Conservation (phyloP, 1,139 yeast genomes). For the Protomyces lactucae-debilis region DNA sequence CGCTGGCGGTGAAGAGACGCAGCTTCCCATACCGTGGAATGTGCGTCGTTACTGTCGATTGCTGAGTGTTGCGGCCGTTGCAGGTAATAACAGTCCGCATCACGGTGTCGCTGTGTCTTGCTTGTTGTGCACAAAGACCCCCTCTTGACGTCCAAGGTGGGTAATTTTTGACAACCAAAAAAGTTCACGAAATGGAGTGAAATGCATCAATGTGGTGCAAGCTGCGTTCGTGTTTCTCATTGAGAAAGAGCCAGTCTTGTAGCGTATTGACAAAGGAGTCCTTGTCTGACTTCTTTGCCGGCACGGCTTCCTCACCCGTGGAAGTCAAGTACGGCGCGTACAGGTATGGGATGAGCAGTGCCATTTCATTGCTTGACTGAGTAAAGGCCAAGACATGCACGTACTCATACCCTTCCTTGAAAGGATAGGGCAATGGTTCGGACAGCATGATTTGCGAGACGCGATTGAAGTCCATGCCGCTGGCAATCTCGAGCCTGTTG, state of each 20-base stretch:
- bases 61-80: too few relatives aligned
- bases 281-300: constrained; percentile 19
- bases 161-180: background rate
- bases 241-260: constrained; percentile 23
- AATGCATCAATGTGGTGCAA: constrained; percentile 16
- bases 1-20: background rate
- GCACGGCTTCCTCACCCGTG: constrained; percentile 6
- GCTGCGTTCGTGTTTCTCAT: constrained; percentile 13
- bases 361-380: constrained; percentile 16
- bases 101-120: too few relatives aligned
- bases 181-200: constrained; percentile 16
- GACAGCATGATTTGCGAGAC: constrained; percentile 22
- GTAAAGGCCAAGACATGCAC: constrained; percentile 24
- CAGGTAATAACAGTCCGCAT: too few relatives aligned
- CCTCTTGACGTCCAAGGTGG: background rate
- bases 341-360: constrained; percentile 18
- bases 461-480: constrained; percentile 18
- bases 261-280: constrained; percentile 21
- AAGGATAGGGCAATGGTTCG: constrained; percentile 18
- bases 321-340: constrained; percentile 19
- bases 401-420: constrained; percentile 7
- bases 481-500: constrained; percentile 20
- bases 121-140: background rate
- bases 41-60: too few relatives aligned
- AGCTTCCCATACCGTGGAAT: background rate